Evolutionary conservation across 768 basidiomycete genomes (phyloP).

Genomic region (Russula vinacea): DNA sequence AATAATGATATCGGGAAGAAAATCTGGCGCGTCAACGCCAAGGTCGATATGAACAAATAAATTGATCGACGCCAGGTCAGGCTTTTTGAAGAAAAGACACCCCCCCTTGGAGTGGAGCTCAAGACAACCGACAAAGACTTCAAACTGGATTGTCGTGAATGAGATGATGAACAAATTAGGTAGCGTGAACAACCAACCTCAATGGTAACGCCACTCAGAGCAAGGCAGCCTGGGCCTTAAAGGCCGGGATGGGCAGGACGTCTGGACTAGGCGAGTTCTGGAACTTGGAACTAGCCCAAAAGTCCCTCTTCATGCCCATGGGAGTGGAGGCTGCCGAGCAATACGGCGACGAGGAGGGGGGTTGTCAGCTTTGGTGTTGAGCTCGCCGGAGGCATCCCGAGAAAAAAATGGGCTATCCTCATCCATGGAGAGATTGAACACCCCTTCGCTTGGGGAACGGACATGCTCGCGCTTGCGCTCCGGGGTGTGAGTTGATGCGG

Average conservation of each 20-base stretch:
- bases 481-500: slow-evolving; percentile 42
- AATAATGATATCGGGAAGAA: slow-evolving; percentile 43
- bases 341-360: slow-evolving; percentile 28
- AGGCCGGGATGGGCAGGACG: slow-evolving; percentile 67
- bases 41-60: slow-evolving; percentile 33
- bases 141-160: slow-evolving; percentile 18
- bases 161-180: background rate
- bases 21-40: slow-evolving; percentile 30
- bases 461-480: slow-evolving; percentile 44
- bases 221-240: slow-evolving; percentile 37
- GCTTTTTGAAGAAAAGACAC: slow-evolving; percentile 34
- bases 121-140: slow-evolving; percentile 41
- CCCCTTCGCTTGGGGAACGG: slow-evolving; percentile 66
- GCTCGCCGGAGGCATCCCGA: slow-evolving; percentile 41
- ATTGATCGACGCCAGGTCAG: slow-evolving; percentile 36
- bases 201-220: slow-evolving; percentile 18
- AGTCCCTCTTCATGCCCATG: slow-evolving; percentile 34
- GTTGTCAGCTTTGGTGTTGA: slow-evolving; percentile 37
- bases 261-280: slow-evolving; percentile 86
- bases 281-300: slow-evolving; percentile 78
- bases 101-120: slow-evolving; percentile 40
- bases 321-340: slow-evolving; percentile 23
- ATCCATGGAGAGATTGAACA: slow-evolving; percentile 75
- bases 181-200: background rate
- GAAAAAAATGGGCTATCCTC: slow-evolving; percentile 49